Evolutionary conservation across 1,139 yeast species (phyloP), one percentile per base, ranked within the genome.

Genomic region (Ashbya aceris): DNA sequence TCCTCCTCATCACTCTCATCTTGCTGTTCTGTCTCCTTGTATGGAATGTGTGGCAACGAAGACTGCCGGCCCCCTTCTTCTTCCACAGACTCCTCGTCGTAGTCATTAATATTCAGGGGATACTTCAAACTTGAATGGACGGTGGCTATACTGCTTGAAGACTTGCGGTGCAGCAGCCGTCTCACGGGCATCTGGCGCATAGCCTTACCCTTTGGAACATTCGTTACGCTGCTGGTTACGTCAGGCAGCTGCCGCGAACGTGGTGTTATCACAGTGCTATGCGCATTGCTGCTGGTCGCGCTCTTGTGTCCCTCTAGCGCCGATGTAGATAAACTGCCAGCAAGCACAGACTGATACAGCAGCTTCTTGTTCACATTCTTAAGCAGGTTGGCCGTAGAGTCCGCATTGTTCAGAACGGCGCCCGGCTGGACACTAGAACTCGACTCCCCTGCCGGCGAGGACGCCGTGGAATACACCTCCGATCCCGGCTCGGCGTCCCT

Each of bases 221-320:
- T 49, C 6, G 56, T 55, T 7, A 56, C 60, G 4, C 60, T 60
- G 13, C 54, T 40, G 27, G 45, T 45, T 33, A 49, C 45, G 31
- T 55, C 59, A 2, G 60, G 61, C 28, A 57, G 49, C n/a, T 49
- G 48, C 38, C 62, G 52, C 3, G 64, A 59, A 33, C 52, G 52
- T 3, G 63, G 62, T 2, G 62, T 58, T 14, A 60, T 53, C 3
- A 60, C 61, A 27, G 49, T 46, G 30, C 44, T 38, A 14, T 30
- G 41, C n/a, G 45, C 51, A 33, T 29, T 38, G 31, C 26, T 34
- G 8, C 45, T 29, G 33, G 44, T 48, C 20, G 40, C 33, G 26
- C 38, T 46, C 12, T 50, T 43, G 29, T 33, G 43, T 3, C 52
- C 54, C 30, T 52, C 56, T 14, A 49, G 36, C 26, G 50, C 49